Conservation (phyloP, 345 rosid genomes). For the Populus simonii region DNA sequence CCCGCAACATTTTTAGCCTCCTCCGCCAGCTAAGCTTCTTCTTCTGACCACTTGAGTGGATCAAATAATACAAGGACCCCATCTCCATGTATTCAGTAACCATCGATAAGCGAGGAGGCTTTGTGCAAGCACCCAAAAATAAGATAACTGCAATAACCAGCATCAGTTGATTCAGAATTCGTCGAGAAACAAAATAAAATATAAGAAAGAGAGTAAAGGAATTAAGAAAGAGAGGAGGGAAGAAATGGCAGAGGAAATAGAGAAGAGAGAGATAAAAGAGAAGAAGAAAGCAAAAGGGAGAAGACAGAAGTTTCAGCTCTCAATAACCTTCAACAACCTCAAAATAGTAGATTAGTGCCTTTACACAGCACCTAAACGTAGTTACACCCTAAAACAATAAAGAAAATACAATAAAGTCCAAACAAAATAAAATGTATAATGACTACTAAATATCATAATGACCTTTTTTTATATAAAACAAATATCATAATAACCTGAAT, state of each 20-base stretch:
- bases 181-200: slow-evolving; percentile 1
- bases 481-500: neutral
- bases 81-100: slow-evolving; percentile 97
- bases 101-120: slow-evolving; percentile 88
- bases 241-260: neutral
- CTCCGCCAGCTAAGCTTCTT: slow-evolving; percentile 84
- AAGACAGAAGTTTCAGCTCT: neutral
- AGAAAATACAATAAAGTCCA: no score
- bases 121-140: slow-evolving; percentile 96
- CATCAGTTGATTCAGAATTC: slow-evolving; percentile 12
- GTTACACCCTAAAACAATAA: no score
- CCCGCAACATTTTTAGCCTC: slow-evolving; percentile 85
- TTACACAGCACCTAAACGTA: neutral
- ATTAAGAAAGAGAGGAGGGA: neutral
- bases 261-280: no score
- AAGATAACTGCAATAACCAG: slow-evolving; percentile 73
- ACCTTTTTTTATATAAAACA: neutral
- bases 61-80: slow-evolving; percentile 85
- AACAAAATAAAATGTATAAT: no score
- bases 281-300: neutral
- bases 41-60: slow-evolving; percentile 86
- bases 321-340: neutral
- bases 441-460: no score
- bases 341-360: neutral
- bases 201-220: neutral